phyloP scores from a whole-genome alignment of 805 yeast genomes.

The Blastobotrys muscicola region DNA sequence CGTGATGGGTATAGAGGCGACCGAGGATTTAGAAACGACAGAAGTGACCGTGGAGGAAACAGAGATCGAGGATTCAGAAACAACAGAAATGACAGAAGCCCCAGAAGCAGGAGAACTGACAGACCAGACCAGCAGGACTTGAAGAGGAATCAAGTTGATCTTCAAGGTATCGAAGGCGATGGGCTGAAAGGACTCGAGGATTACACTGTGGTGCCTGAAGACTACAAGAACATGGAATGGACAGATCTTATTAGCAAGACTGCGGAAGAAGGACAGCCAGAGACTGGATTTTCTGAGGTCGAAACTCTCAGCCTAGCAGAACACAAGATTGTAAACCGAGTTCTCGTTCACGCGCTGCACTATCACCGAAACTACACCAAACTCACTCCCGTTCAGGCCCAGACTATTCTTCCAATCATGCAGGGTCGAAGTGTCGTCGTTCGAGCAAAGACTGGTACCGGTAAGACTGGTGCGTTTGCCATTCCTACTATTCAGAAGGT shows the following conservation, averaged over 20 bases:
- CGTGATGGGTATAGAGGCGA: neutral
- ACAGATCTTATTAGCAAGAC: slow-evolving; percentile 16
- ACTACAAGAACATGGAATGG: slow-evolving; percentile 16
- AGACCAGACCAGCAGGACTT: neutral
- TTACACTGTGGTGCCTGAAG: slow-evolving; percentile 22
- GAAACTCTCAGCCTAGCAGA: slow-evolving; percentile 21
- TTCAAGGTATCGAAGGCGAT: slow-evolving; percentile 18
- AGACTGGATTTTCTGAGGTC: slow-evolving; percentile 20
- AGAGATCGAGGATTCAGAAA: slow-evolving; percentile 1
- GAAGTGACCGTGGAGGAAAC: slow-evolving; percentile 1
- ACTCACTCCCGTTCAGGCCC: slow-evolving; percentile 31
- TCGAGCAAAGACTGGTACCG: slow-evolving; percentile 92
- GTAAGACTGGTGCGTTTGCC: slow-evolving; percentile 85
- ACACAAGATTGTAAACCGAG: slow-evolving; percentile 19
- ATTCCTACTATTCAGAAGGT: slow-evolving; percentile 63
- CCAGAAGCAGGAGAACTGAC: neutral
- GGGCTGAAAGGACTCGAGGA: slow-evolving; percentile 24
- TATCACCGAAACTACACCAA: slow-evolving; percentile 25
- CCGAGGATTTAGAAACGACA: neutral
- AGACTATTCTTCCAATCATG: slow-evolving; percentile 55
- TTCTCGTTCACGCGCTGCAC: slow-evolving; percentile 26
- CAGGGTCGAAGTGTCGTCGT: slow-evolving; percentile 63
- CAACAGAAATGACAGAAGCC: no score
- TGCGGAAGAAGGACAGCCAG: slow-evolving; percentile 4
- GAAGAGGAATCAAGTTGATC: slow-evolving; percentile 5